phyloP scores from a whole-genome alignment of 2,329 filamentous ascomycete genomes.

The Sporothrix humicola region DNA sequence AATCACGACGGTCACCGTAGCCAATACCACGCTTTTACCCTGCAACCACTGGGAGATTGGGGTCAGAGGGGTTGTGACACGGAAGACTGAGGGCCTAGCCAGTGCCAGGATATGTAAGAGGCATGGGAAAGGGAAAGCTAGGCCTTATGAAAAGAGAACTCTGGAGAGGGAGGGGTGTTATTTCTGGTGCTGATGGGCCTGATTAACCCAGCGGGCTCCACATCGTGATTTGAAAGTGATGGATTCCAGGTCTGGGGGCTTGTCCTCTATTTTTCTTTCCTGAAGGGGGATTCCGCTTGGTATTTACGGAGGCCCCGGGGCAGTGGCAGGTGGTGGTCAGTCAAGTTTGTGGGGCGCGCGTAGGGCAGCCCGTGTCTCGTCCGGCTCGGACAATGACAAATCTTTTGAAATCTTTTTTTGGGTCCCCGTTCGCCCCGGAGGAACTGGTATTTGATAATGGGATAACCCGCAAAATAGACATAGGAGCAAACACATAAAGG shows the following conservation, averaged over 20 bases:
- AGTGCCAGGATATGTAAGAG: too few relatives aligned
- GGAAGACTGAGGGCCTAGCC: neutral
- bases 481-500: neutral
- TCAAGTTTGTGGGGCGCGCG: neutral
- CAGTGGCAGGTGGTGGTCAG: neutral
- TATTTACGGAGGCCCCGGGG: neutral
- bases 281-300: neutral
- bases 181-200: neutral
- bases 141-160: neutral
- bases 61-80: neutral
- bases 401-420: slow-evolving; percentile 30
- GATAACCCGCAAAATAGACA: neutral
- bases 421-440: neutral
- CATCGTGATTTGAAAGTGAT: neutral
- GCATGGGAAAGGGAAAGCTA: too few relatives aligned
- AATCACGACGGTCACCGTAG: neutral
- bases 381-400: slow-evolving; percentile 34
- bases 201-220: neutral
- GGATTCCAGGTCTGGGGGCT: neutral
- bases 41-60: neutral
- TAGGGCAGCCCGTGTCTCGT: slow-evolving; percentile 12
- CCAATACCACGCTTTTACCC: neutral
- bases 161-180: neutral
- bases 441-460: neutral
- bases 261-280: neutral